phyloP scores from a whole-genome alignment of 352 stramenopile species.

The Elongisporangium anandrum region DNA sequence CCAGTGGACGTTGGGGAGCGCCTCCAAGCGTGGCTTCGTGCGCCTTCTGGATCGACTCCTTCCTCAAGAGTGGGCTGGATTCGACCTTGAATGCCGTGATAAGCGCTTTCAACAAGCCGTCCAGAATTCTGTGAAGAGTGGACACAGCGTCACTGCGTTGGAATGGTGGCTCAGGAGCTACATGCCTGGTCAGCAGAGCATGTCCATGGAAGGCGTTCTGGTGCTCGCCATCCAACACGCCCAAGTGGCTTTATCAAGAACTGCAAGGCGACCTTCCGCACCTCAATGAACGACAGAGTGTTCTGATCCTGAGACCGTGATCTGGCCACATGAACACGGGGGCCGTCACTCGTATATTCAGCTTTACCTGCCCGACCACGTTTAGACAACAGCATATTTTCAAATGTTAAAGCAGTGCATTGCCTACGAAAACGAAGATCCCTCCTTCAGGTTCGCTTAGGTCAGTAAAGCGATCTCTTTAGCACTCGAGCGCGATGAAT shows the following conservation, averaged over 20 bases:
- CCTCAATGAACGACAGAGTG: neutral
- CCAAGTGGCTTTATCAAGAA: neutral
- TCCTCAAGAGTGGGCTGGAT: neutral
- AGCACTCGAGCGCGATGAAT: neutral
- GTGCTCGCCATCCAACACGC: neutral
- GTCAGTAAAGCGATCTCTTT: neutral
- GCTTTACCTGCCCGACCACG: neutral
- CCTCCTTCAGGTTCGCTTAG: neutral
- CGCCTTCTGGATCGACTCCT: neutral
- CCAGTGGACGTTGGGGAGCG: neutral
- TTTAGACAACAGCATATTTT: neutral
- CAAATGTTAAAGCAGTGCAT: neutral
- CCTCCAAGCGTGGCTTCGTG: neutral
- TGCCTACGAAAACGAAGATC: neutral
- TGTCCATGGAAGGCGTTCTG: neutral
- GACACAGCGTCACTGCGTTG: neutral
- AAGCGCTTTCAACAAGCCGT: neutral
- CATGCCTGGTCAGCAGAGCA: neutral
- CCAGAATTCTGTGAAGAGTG: neutral
- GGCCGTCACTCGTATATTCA: neutral
- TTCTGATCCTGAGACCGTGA: neutral
- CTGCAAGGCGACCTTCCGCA: neutral
- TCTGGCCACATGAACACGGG: neutral
- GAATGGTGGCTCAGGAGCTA: neutral
- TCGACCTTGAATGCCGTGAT: neutral